Base-by-base conservation (phyloP, 2,329 filamentous ascomycete species). In the Claviceps sp. region DNA sequence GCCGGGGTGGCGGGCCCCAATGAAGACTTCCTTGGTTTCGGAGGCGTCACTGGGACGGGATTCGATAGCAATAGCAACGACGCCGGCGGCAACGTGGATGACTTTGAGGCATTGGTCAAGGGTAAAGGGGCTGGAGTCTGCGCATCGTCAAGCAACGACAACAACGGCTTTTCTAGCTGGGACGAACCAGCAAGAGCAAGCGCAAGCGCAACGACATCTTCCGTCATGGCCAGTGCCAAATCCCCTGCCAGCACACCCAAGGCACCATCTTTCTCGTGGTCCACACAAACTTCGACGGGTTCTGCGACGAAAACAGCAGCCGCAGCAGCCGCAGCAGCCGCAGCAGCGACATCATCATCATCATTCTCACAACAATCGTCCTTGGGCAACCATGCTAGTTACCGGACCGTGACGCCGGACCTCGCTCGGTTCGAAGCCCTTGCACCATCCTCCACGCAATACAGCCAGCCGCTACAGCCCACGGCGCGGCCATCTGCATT, bases 101-200 rank as follows among this genome's bases (percentile, higher is more conserved):
- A 94, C 62, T 98, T 97, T 62, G 90, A 95, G 65, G 80, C 80
- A 2, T 79, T 98, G 2, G 90, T 98, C 50, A 88, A 94, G 61
- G 91, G 91, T 8, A 68, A 66, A 20, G 60, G 59, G 46, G 59
- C 62, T 30, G 67, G 62, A 52, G 61, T 61, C 20, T 55, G 55
- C 13, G 69, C 68, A 40, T 63, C 72, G 1, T 51, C 53, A 20
- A 43, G 14, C 41, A 65, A 72, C 59, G 72, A 76, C 55, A 66
- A 72, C 60, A 72, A 76, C 56, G 63, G 68, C 41, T 63, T 65
- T 46, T 57, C 64, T 1, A 71, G 74, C 51, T 82, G 78, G 78
- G 77, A 80, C 51, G 63, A 70, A 34, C 30, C 30, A 34, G 9
- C 30, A 34, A 34, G 30, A 34, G 30, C 30, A 34, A 34, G 30